phyloP scores from a whole-genome alignment of 768 basidiomycete species.

The Piloderma croceum region DNA sequence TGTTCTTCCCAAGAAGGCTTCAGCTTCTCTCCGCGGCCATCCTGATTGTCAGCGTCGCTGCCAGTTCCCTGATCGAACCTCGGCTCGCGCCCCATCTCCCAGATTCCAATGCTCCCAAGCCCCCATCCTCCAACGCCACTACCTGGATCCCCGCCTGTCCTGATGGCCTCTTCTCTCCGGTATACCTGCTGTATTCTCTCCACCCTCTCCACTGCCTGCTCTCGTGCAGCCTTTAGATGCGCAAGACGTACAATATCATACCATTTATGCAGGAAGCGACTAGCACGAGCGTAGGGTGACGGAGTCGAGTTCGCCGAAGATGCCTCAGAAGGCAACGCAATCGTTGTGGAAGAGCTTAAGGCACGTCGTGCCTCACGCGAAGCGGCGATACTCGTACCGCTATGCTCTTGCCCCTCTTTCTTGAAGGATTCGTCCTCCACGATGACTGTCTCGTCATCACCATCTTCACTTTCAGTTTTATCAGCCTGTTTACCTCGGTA shows the following conservation, averaged over 20 bases:
- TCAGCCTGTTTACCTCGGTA: slow-evolving; percentile 14
- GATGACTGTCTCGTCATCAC: neutral
- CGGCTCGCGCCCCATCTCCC: slow-evolving; percentile 28
- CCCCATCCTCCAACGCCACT: slow-evolving; percentile 56
- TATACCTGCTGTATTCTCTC: slow-evolving; percentile 63
- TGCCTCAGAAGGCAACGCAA: neutral
- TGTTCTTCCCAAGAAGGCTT: no score
- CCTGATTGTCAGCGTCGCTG: no score
- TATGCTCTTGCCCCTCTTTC: slow-evolving; percentile 3
- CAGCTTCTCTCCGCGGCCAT: no score
- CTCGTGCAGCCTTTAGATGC: slow-evolving; percentile 63
- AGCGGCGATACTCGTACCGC: neutral
- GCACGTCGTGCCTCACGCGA: neutral
- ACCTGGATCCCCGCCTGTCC: slow-evolving; percentile 18
- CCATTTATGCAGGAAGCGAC: slow-evolving; percentile 43
- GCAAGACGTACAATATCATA: slow-evolving; percentile 61
- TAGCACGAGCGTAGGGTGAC: slow-evolving; percentile 33
- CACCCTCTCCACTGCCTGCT: slow-evolving; percentile 62
- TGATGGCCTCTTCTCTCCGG: slow-evolving; percentile 27
- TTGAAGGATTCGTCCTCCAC: slow-evolving; percentile 1
- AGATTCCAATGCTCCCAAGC: slow-evolving; percentile 60
- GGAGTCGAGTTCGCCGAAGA: slow-evolving; percentile 5
- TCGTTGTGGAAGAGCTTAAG: neutral
- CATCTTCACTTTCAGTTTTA: slow-evolving; percentile 1
- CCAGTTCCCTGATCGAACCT: no score